Conservation (phyloP, 257 asterid species). For the Ballota nigra region DNA sequence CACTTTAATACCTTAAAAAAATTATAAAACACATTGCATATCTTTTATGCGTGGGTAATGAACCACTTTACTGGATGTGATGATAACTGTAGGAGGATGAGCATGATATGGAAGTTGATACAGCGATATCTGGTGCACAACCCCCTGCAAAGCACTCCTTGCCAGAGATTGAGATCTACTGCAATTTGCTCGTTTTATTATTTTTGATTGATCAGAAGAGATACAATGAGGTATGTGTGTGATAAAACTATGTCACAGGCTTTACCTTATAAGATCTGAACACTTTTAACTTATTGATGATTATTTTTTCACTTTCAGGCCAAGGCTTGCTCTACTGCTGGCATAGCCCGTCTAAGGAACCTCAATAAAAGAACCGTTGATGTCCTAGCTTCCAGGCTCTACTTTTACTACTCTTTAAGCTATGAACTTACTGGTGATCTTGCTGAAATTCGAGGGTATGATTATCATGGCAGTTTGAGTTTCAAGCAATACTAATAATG, state of each 20-base stretch:
- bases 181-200: constrained; percentile 66
- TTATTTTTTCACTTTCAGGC: constrained; percentile 48
- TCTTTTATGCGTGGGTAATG: background rate
- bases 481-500: background rate
- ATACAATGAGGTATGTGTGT: constrained; percentile 54
- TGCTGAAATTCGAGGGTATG: constrained; percentile 78
- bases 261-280: constrained; percentile 11
- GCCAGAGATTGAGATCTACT: constrained; percentile 67
- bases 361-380: constrained; percentile 68
- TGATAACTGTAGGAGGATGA: constrained; percentile 49
- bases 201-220: constrained; percentile 67
- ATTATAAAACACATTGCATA: background rate
- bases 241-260: background rate
- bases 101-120: constrained; percentile 58
- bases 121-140: constrained; percentile 49
- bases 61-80: constrained; percentile 14
- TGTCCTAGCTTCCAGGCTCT: constrained; percentile 72
- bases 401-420: constrained; percentile 71
- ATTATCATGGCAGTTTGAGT: constrained; percentile 6
- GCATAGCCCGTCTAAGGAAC: constrained; percentile 62
- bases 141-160: constrained; percentile 50
- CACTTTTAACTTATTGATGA: constrained; percentile 1
- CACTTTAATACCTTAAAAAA: background rate
- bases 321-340: constrained; percentile 70
- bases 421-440: constrained; percentile 77